Evolutionary conservation across 2,329 filamentous ascomycete genomes (phyloP).

Genomic region (Ophiostoma perfectum): DNA sequence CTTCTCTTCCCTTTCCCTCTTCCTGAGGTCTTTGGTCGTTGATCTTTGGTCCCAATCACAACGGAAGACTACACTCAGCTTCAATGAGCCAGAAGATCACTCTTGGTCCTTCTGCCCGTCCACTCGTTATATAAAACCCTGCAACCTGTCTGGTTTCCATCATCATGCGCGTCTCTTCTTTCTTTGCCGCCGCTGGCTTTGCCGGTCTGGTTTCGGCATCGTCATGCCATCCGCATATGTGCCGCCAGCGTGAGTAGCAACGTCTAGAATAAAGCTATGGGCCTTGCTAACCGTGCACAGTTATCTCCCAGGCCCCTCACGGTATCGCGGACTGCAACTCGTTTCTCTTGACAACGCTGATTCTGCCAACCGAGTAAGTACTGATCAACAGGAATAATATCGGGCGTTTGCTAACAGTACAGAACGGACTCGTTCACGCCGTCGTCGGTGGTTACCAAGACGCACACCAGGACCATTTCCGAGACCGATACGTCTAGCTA

Average conservation of each 20-base stretch:
- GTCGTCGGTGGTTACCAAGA: neutral
- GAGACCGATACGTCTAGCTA: slow-evolving; percentile 13
- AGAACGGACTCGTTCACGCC: neutral
- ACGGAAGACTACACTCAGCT: neutral
- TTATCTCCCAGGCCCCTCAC: neutral
- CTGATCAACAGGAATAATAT: too few relatives aligned
- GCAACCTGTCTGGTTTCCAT: neutral
- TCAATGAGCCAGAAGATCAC: neutral
- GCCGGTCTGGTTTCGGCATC: neutral
- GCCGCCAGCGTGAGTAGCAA: neutral
- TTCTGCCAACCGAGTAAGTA: neutral
- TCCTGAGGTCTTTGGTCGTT: too few relatives aligned
- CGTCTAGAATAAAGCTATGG: neutral
- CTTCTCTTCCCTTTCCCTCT: too few relatives aligned
- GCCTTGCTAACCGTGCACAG: neutral
- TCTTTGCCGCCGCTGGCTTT: neutral
- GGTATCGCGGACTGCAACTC: neutral
- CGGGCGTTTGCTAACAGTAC: neutral
- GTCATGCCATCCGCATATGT: neutral
- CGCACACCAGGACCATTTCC: slow-evolving; percentile 15
- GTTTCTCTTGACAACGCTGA: neutral
- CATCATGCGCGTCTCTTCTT: neutral
- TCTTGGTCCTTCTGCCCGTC: neutral
- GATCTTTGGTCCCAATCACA: neutral
- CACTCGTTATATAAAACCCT: neutral